These are phyloP conservation scores for Lentinus tigrinus DNA, from an alignment of 768 basidiomycete genomes.

Conservation along the genomic window DNA sequence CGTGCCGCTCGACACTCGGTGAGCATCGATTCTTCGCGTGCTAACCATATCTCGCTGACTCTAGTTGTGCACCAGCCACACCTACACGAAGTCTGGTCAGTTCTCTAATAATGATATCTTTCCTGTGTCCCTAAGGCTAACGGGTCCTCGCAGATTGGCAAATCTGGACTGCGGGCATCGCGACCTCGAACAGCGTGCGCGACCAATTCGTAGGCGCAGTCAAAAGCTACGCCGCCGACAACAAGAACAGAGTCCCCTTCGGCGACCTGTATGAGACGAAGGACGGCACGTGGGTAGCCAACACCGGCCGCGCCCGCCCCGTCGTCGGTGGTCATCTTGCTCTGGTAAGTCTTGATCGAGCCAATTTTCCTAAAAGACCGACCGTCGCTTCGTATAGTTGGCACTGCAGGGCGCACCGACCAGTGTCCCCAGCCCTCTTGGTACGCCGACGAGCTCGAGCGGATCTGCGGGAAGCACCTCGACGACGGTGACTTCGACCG, in stretches of 20 bases:
- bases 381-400: too few species aligned
- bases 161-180: slow-evolving; percentile 35
- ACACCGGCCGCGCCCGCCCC: slow-evolving; percentile 42
- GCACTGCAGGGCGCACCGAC: too few species aligned
- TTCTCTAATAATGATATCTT: neutral
- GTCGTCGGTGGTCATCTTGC: slow-evolving; percentile 55
- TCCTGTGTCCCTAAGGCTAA: neutral
- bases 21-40: neutral
- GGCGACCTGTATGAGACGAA: slow-evolving; percentile 55
- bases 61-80: slow-evolving; percentile 20
- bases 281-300: slow-evolving; percentile 41
- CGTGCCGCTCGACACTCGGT: slow-evolving; percentile 37
- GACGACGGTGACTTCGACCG: too few species aligned
- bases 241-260: slow-evolving; percentile 28
- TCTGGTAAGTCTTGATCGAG: slow-evolving; percentile 34
- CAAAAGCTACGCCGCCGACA: slow-evolving; percentile 29
- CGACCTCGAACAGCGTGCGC: slow-evolving; percentile 25
- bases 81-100: slow-evolving; percentile 33
- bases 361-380: too few species aligned
- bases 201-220: slow-evolving; percentile 32
- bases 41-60: neutral
- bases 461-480: too few species aligned
- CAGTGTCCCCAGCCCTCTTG: too few species aligned
- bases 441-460: too few species aligned
- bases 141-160: slow-evolving; percentile 31